Conservation (phyloP, 176 grass and related monocot genomes). For the Bolboschoenus planiculmis region DNA sequence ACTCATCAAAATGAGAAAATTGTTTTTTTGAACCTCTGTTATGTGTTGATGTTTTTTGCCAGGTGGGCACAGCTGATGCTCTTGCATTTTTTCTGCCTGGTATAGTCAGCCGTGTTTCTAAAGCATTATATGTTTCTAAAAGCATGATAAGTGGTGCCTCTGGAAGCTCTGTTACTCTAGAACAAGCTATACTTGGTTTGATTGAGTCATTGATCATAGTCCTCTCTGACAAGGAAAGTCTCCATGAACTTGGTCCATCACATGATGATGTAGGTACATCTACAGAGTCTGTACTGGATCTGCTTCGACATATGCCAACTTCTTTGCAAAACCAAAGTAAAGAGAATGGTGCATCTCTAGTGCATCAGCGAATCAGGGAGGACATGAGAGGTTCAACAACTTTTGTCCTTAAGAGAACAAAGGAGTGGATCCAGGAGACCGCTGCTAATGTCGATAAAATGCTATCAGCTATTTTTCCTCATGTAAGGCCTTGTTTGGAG, state of each 20-base stretch:
- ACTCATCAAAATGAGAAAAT: neutral
- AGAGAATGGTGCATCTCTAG: neutral
- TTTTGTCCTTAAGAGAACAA: conserved; percentile 50
- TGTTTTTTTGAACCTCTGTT: neutral
- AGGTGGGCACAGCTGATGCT: conserved; percentile 90
- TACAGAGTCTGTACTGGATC: conserved; percentile 64
- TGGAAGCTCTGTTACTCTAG: conserved; percentile 59
- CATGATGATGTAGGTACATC: conserved; percentile 22
- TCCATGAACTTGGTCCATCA: conserved; percentile 25
- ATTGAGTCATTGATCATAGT: conserved; percentile 76
- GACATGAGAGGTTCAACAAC: neutral
- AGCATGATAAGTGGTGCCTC: conserved; percentile 63
- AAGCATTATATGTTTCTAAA: conserved; percentile 71
- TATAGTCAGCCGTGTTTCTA: conserved; percentile 79
- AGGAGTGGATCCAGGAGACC: conserved; percentile 78
- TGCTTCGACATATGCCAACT: conserved; percentile 65
- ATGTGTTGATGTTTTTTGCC: conserved; percentile 31
- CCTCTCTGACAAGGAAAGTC: conserved; percentile 71
- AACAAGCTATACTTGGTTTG: conserved; percentile 78
- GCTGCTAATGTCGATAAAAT: conserved; percentile 78
- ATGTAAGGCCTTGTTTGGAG: conserved; percentile 41
- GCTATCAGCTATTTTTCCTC: conserved; percentile 61
- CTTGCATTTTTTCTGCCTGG: conserved; percentile 92
- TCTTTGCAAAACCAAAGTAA: conserved; percentile 18
- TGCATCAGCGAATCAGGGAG: conserved; percentile 1